A percentile compares a stretch with the other conserved stretches of the same genome.
Conservation (phyloP, 2,329 filamentous ascomycete genomes). For the Verticillium nubilum region DNA sequence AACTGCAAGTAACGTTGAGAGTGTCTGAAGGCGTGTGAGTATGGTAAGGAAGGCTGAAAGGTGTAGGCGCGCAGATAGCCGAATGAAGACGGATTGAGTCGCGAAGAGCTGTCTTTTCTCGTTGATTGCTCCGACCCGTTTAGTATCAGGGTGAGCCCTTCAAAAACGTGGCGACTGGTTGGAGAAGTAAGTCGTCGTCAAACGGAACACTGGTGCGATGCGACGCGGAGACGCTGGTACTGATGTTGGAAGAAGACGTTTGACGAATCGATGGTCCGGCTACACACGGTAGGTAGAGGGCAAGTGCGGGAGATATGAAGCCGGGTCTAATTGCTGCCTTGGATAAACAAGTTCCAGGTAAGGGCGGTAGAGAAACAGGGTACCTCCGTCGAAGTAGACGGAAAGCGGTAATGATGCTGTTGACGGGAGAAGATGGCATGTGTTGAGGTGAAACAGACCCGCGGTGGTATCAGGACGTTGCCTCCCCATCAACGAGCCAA, state of each 20-base stretch:
- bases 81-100: background rate
- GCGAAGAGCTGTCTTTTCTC: too few species aligned
- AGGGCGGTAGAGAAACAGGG: background rate
- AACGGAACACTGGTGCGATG: background rate
- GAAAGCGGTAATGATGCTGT: background rate
- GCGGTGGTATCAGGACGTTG: background rate
- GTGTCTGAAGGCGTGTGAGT: background rate
- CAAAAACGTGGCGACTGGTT: background rate
- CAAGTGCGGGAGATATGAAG: background rate
- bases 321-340: background rate
- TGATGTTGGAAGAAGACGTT: background rate
- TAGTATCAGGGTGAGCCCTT: too few species aligned
- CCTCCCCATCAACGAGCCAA: background rate
- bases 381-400: background rate
- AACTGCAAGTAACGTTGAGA: background rate
- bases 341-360: background rate
- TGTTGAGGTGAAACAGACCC: conserved; percentile 2
- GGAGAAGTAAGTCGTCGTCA: background rate
- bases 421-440: background rate
- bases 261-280: background rate
- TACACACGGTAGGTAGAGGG: background rate
- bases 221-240: background rate
- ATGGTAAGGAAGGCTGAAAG: background rate
- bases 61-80: background rate
- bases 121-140: too few species aligned